phyloP scores from a whole-genome alignment of 139 green algal genomes.

The Trebouxia sp. region DNA sequence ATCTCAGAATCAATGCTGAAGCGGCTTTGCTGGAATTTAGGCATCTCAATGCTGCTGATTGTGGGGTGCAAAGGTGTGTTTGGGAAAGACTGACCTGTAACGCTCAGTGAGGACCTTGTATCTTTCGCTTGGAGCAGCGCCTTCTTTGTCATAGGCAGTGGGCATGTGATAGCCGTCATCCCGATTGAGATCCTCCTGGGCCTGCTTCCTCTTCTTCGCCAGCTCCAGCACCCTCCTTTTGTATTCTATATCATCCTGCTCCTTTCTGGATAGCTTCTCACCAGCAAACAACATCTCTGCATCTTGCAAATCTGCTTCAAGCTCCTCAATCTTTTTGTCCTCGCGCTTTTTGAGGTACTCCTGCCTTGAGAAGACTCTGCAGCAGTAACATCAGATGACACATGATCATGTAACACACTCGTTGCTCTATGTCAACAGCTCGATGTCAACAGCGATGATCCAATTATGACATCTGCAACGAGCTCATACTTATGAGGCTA shows the following conservation, averaged over 20 bases:
- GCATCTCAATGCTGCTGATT: too few species aligned
- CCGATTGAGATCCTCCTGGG: constrained; percentile 75
- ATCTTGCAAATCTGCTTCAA: constrained; percentile 67
- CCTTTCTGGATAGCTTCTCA: constrained; percentile 76
- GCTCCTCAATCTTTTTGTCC: constrained; percentile 80
- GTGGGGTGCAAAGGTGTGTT: too few species aligned
- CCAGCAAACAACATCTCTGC: constrained; percentile 68
- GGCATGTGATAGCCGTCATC: constrained; percentile 90
- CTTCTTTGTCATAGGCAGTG: constrained; percentile 73
- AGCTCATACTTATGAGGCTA: too few species aligned
- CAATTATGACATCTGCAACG: too few species aligned
- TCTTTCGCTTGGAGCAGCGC: constrained; percentile 47
- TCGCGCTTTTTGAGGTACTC: constrained; percentile 97
- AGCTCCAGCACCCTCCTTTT: constrained; percentile 78
- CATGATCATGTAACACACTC: too few species aligned
- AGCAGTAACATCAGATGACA: background rate
- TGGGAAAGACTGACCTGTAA: constrained; percentile 56
- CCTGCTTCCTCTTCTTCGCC: constrained; percentile 75
- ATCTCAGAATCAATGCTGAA: too few species aligned
- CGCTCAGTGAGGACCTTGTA: constrained; percentile 72
- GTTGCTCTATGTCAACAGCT: too few species aligned
- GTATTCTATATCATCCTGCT: constrained; percentile 84
- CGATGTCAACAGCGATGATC: too few species aligned
- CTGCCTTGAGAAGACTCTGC: constrained; percentile 84
- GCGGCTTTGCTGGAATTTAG: too few species aligned